Percentiles rank a stretch among this genome's conserved stretches.
phyloP scores from a whole-genome alignment of 2,329 filamentous ascomycete genomes.

The Hypoxylon sp. region DNA sequence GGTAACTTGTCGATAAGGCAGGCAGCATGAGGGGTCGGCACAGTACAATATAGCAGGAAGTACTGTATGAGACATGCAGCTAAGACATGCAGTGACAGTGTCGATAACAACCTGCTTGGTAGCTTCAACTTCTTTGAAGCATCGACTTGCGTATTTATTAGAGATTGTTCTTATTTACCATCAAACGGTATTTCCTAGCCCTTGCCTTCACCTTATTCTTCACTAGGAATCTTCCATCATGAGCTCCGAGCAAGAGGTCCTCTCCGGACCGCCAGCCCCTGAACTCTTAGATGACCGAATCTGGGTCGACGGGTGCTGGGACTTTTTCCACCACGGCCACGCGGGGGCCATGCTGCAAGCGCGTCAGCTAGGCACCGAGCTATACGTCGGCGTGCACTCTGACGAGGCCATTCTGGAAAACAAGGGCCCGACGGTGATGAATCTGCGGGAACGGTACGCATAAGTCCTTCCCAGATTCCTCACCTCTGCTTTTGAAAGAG shows the following conservation, averaged over 20 bases:
- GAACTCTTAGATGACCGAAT: conserved; percentile 75
- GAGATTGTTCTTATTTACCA: too few relatives aligned
- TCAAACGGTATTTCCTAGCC: neutral
- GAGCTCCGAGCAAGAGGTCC: conserved; percentile 40
- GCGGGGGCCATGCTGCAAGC: conserved; percentile 97
- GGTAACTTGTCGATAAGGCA: conserved; percentile 34
- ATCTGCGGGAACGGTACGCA: conserved; percentile 78
- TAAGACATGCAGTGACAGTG: too few relatives aligned
- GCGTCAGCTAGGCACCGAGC: conserved; percentile 85
- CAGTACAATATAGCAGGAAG: too few relatives aligned
- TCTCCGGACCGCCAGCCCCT: conserved; percentile 53
- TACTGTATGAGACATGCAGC: too few relatives aligned
- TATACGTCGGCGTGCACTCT: conserved; percentile 92
- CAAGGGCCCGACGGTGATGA: conserved; percentile 99
- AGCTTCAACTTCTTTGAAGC: neutral
- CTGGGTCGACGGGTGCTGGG: conserved; percentile 99
- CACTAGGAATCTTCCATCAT: conserved; percentile 15
- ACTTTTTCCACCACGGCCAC: conserved; percentile 98
- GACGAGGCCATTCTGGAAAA: conserved; percentile 96
- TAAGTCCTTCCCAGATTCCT: conserved; percentile 26
- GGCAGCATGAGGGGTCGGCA: too few relatives aligned
- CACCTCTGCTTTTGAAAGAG: conserved; percentile 32
- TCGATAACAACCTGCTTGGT: neutral
- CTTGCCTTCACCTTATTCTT: neutral
- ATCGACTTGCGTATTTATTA: neutral